phyloP scores from a whole-genome alignment of 1,284 basidiomycete genomes.

The Tilletia walkeri region DNA sequence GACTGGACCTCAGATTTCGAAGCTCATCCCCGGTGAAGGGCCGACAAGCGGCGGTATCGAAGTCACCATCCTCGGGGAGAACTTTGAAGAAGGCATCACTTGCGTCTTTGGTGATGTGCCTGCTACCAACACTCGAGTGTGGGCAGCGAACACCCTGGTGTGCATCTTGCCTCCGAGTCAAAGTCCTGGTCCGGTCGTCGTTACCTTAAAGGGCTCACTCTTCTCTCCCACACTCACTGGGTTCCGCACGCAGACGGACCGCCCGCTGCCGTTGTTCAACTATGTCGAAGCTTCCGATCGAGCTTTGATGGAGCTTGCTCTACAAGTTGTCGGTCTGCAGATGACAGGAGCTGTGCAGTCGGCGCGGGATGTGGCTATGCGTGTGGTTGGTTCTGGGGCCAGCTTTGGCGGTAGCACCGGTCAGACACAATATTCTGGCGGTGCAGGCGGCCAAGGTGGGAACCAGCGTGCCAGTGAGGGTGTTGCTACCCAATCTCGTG shows the following conservation, averaged over 20 bases:
- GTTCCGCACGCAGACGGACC: not conserved
- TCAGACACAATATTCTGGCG: conserved; percentile 3
- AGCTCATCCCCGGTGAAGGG: conserved; percentile 74
- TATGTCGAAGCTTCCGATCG: conserved; percentile 88
- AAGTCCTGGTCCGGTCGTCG: conserved; percentile 80
- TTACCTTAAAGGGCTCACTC: conserved; percentile 64
- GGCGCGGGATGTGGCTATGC: conserved; percentile 77
- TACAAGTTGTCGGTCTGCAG: conserved; percentile 90
- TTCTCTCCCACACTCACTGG: not conserved
- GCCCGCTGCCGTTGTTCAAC: conserved; percentile 62
- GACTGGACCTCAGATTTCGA: conserved; percentile 35
- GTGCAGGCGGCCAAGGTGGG: not conserved
- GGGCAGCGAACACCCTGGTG: conserved; percentile 90
- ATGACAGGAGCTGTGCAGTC: conserved; percentile 94
- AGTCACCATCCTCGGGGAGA: conserved; percentile 80
- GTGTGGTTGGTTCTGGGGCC: conserved; percentile 54
- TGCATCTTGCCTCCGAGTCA: conserved; percentile 84
- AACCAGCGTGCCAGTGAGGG: no score
- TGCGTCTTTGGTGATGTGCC: conserved; percentile 83
- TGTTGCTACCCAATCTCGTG: not conserved
- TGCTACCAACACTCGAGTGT: conserved; percentile 80
- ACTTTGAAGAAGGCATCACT: conserved; percentile 65
- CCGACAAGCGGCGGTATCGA: conserved; percentile 81
- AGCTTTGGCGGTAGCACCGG: conserved; percentile 14
- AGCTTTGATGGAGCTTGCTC: conserved; percentile 87